Evolutionary conservation across 2,329 filamentous ascomycete species (phyloP).

Genomic region (Ceratocystis eucalypticola): DNA sequence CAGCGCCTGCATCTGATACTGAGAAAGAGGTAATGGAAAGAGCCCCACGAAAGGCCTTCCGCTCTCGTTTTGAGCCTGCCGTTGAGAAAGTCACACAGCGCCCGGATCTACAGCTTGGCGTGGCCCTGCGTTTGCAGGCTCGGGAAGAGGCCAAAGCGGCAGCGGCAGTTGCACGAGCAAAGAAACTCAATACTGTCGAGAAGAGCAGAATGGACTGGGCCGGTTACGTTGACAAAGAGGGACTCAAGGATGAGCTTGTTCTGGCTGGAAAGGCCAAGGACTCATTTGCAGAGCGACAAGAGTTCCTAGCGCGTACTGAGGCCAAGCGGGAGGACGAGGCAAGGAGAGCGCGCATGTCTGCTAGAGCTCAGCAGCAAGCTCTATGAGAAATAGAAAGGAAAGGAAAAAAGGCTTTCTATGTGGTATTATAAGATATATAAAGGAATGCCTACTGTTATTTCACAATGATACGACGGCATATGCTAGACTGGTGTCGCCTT

Average conservation of each 20-base stretch:
- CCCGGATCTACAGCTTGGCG: constrained; percentile 44
- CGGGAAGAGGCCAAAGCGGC: constrained; percentile 36
- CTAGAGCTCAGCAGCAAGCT: constrained; percentile 16
- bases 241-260: constrained; percentile 54
- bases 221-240: constrained; percentile 56
- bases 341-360: constrained; percentile 38
- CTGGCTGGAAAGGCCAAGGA: constrained; percentile 51
- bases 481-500: too few species aligned
- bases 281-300: constrained; percentile 48
- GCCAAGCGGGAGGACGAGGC: constrained; percentile 48
- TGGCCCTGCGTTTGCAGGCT: constrained; percentile 36
- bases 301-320: constrained; percentile 53
- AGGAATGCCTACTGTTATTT: background rate
- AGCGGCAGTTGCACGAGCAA: constrained; percentile 22
- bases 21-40: constrained; percentile 23
- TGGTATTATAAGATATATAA: background rate
- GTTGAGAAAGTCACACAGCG: constrained; percentile 33
- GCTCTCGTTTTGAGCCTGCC: constrained; percentile 49
- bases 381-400: background rate
- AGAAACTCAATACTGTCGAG: constrained; percentile 57
- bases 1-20: constrained; percentile 19
- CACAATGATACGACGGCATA: too few species aligned
- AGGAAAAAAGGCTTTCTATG: background rate
- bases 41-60: constrained; percentile 42
- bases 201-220: constrained; percentile 64